A percentile compares a stretch with the other conserved stretches of the same genome.
These are phyloP conservation scores for Naganishia friedmannii DNA, from an alignment of 768 basidiomycete species.

Conservation along the genomic window DNA sequence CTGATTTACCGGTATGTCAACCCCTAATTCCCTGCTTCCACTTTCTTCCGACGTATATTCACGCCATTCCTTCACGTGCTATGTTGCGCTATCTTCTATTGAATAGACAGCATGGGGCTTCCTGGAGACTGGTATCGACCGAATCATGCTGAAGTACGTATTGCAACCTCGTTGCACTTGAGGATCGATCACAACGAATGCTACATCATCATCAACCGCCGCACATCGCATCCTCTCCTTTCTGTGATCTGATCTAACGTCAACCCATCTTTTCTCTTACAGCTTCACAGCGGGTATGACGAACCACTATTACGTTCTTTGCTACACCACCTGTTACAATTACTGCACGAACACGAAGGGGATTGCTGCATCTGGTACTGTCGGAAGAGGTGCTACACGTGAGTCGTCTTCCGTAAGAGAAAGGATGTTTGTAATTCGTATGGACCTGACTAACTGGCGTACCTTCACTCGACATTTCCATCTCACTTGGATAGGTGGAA, in stretches of 20 bases:
- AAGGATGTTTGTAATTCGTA: not conserved
- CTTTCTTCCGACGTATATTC: not conserved
- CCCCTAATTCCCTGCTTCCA: not conserved
- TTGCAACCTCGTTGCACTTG: not conserved
- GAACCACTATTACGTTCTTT: slow-evolving; percentile 53
- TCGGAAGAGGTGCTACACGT: not conserved
- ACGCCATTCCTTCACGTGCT: not conserved
- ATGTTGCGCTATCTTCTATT: not conserved
- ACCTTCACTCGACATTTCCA: not conserved
- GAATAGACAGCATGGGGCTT: slow-evolving; percentile 49
- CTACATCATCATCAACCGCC: not conserved
- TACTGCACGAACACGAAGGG: slow-evolving; percentile 80
- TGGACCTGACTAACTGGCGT: not conserved
- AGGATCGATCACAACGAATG: not conserved
- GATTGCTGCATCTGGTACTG: slow-evolving; percentile 47
- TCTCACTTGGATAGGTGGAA: slow-evolving; percentile 55
- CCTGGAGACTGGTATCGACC: slow-evolving; percentile 57
- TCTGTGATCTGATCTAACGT: not conserved
- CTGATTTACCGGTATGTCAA: slow-evolving; percentile 16
- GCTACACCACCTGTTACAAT: slow-evolving; percentile 94
- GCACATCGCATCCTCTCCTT: not conserved
- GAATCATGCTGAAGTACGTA: slow-evolving; percentile 53
- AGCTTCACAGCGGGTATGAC: slow-evolving; percentile 51
- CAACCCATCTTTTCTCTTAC: not conserved
- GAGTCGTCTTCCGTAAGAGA: slow-evolving; percentile 6